These are phyloP conservation scores for Cicer cuneatum DNA, from an alignment of 306 rosid species.

Conservation along the genomic window DNA sequence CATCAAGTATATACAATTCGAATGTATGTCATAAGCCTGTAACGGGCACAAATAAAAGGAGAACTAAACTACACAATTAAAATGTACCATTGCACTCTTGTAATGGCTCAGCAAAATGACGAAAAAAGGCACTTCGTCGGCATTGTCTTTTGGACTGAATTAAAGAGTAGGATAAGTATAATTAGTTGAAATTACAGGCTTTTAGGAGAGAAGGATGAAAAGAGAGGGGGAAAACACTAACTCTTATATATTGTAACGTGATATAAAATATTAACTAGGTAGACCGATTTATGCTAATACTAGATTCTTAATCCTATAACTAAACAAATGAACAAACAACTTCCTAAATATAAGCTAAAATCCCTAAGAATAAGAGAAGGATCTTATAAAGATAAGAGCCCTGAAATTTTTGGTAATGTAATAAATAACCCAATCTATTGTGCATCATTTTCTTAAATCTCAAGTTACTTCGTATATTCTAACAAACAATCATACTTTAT, in stretches of 20 bases:
- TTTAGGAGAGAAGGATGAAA: constrained; percentile 34
- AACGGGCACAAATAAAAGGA: constrained; percentile 1
- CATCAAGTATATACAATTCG: constrained; percentile 34
- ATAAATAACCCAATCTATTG: constrained; percentile 1
- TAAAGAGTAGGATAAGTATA: constrained; percentile 35
- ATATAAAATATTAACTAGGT: constrained; percentile 22
- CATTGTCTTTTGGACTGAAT: constrained; percentile 82
- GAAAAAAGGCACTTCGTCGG: constrained; percentile 78
- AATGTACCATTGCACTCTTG: constrained; percentile 88
- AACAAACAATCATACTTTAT: constrained; percentile 28
- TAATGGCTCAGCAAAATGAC: constrained; percentile 88
- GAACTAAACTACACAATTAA: constrained; percentile 32
- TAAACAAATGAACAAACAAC: constrained; percentile 4
- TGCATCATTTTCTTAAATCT: constrained; percentile 16
- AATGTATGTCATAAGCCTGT: constrained; percentile 25
- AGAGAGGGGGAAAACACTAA: background rate
- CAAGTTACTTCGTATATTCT: constrained; percentile 17
- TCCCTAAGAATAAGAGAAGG: constrained; percentile 15
- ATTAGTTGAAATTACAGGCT: constrained; percentile 22
- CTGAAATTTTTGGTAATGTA: background rate
- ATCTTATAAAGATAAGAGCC: background rate
- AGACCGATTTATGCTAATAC: constrained; percentile 5
- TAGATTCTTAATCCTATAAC: constrained; percentile 13
- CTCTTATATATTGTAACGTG: background rate
- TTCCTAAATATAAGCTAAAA: constrained; percentile 2